These are phyloP conservation scores for Ajuga reptans DNA, from an alignment of 305 asterid species.

Conservation along the genomic window DNA sequence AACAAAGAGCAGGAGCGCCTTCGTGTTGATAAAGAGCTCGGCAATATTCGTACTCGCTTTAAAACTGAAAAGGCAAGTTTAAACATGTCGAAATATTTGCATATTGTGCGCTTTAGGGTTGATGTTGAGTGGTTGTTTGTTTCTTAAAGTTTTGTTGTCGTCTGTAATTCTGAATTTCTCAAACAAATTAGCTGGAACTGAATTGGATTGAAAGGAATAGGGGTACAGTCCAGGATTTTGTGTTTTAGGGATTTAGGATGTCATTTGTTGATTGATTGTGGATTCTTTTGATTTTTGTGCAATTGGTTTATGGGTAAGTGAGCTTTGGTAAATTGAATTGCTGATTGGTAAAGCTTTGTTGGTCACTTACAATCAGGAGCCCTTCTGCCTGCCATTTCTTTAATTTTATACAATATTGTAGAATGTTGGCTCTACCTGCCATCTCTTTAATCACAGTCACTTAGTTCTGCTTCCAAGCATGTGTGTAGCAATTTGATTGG, in stretches of 20 bases:
- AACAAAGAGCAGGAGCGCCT: constrained; percentile 97
- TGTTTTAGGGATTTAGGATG: constrained; percentile 9
- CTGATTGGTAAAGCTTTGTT: not conserved
- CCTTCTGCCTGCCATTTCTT: not conserved
- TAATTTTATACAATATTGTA: not conserved
- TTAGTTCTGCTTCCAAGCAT: not conserved
- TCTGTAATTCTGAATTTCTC: not conserved
- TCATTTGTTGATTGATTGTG: not conserved
- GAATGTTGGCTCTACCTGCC: not conserved
- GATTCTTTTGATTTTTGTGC: not conserved
- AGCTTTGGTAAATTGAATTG: not conserved
- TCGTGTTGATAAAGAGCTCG: constrained; percentile 98
- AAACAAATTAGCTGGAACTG: constrained; percentile 16
- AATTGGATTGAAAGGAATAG: not conserved
- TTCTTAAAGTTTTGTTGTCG: not conserved
- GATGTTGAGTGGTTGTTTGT: not conserved
- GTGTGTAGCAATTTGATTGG: not conserved
- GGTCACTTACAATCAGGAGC: not conserved
- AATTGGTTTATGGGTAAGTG: constrained; percentile 1
- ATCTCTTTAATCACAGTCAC: not conserved
- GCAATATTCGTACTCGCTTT: constrained; percentile 89
- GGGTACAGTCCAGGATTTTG: not conserved
- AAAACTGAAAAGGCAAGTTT: constrained; percentile 75
- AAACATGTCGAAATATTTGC: not conserved
- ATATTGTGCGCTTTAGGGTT: not conserved